Evolutionary conservation across 352 stramenopile species (phyloP).

Genomic region (Globisporangium nunn): DNA sequence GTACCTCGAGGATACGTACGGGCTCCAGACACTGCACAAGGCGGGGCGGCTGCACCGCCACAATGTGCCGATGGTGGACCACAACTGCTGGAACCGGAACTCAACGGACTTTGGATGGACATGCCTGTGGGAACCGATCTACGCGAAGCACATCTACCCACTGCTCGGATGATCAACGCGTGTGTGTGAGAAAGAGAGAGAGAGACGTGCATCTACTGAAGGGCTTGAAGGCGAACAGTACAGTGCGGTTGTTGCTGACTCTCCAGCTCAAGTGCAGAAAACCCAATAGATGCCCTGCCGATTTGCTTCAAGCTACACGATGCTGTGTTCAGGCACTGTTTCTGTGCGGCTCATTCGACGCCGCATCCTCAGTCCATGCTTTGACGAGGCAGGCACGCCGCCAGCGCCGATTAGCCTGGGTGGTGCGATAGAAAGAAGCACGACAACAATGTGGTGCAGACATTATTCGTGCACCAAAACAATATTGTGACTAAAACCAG

Average conservation of each 20-base stretch:
- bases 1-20: conserved; percentile 22
- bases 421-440: too few species aligned
- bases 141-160: conserved; percentile 6
- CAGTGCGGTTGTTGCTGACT: conserved; percentile 52
- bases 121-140: conserved; percentile 5
- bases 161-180: neutral
- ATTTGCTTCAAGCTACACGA: too few species aligned
- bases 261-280: neutral
- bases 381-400: too few species aligned
- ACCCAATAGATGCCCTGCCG: neutral
- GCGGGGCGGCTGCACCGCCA: conserved; percentile 5
- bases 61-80: neutral
- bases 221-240: conserved; percentile 32
- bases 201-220: too few species aligned
- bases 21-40: conserved; percentile 15
- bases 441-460: too few species aligned
- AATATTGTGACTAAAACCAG: too few species aligned
- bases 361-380: too few species aligned
- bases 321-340: too few species aligned
- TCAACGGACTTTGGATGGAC: conserved; percentile 10
- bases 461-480: too few species aligned
- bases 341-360: too few species aligned
- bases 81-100: conserved; percentile 5
- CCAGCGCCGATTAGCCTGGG: too few species aligned
- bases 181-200: too few species aligned